phyloP scores from a whole-genome alignment of 192 early-diverging fungal species.

The Coemansia erecta region DNA sequence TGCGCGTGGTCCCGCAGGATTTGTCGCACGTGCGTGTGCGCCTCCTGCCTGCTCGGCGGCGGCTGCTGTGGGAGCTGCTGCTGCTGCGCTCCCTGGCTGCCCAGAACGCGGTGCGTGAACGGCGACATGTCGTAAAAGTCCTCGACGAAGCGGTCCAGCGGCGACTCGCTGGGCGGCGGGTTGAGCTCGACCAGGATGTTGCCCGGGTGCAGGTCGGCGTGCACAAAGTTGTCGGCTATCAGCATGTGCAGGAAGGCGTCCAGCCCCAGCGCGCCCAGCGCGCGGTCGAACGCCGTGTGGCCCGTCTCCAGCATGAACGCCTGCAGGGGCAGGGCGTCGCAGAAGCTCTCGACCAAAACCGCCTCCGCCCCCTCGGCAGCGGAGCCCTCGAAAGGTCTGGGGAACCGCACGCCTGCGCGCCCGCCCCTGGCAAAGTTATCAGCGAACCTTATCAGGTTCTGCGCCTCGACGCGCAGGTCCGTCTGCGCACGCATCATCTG shows the following conservation, averaged over 20 bases:
- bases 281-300: conserved; percentile 65
- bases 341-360: conserved; percentile 84
- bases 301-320: conserved; percentile 67
- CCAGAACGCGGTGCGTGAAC: conserved; percentile 15
- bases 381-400: conserved; percentile 51
- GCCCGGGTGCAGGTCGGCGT: conserved; percentile 92
- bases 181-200: conserved; percentile 87
- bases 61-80: too few relatives aligned
- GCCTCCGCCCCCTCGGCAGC: too few relatives aligned
- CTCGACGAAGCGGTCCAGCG: conserved; percentile 53
- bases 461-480: conserved; percentile 78
- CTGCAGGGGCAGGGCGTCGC: conserved; percentile 72
- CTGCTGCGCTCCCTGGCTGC: too few relatives aligned
- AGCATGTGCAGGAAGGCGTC: conserved; percentile 87
- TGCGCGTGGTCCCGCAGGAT: conserved; percentile 23
- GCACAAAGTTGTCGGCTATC: conserved; percentile 90
- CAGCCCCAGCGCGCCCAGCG: conserved; percentile 80
- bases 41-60: conserved; percentile 25
- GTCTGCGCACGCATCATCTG: conserved; percentile 90
- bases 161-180: conserved; percentile 58
- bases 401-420: conserved; percentile 65
- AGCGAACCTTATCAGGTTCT: conserved; percentile 65
- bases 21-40: conserved; percentile 23
- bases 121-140: conserved; percentile 53
- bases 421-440: conserved; percentile 56